phyloP scores from a whole-genome alignment of 345 rosid genomes.

The Gossypium thurberi region DNA sequence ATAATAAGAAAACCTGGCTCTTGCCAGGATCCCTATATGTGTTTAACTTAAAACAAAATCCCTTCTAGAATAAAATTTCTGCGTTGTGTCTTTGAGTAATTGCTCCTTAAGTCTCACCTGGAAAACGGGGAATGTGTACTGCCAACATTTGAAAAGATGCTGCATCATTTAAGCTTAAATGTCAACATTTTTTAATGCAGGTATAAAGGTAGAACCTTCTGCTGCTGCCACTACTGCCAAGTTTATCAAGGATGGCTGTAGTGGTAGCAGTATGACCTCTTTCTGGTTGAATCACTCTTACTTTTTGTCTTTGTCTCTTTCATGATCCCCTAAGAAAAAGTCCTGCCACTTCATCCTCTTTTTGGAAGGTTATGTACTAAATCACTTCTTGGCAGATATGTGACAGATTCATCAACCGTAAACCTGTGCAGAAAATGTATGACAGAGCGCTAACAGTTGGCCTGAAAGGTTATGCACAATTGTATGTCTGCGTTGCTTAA shows the following conservation, averaged over 20 bases:
- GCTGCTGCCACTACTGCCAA: neutral
- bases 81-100: neutral
- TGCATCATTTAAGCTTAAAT: neutral
- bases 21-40: too few species aligned
- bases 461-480: conserved; percentile 79
- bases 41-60: neutral
- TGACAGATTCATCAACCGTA: conserved; percentile 70
- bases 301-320: neutral
- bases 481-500: conserved; percentile 40
- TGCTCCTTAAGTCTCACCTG: neutral
- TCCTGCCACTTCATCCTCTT: neutral
- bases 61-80: neutral
- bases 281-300: neutral
- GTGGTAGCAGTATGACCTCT: neutral
- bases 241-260: neutral
- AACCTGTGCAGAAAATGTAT: conserved; percentile 57
- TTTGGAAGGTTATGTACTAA: conserved; percentile 1
- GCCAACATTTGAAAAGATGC: neutral
- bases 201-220: neutral
- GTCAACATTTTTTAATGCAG: neutral
- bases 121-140: neutral
- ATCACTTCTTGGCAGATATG: conserved; percentile 48
- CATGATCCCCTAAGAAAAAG: neutral
- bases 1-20: neutral
- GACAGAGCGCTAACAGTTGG: conserved; percentile 74